Base-by-base conservation (phyloP, 2,329 filamentous ascomycete genomes). In the Pseudopithomyces chartarum region DNA sequence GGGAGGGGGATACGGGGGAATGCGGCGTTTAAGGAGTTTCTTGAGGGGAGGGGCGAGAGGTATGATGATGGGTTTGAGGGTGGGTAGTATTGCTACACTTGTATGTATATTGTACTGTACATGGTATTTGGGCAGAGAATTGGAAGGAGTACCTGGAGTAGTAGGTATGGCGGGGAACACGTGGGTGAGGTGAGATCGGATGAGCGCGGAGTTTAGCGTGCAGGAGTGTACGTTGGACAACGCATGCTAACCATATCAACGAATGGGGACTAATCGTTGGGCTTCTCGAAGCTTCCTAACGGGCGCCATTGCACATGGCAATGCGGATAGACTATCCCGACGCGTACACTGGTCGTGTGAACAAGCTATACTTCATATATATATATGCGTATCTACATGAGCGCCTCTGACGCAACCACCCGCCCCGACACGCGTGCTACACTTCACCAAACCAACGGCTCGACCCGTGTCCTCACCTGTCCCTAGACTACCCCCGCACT, bases 1-100 rank as follows among this genome's bases (percentile, higher is more conserved):
- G 67, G 63, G 7, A 68, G 68, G 22, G 71, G 66, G 53, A 57
- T 74, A 20, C 59, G 56, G 20, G 71, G 70, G n/a, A 73, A 65
- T 2, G 55, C 44, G 34, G 69, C 68, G 0, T 74, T 72, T 51
- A 65, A 66, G 33, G 61, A 67, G 54, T 74, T 73, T 50, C 51
- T 74, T 48, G 69, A 62, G 45, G 57, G 55, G 46, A 66, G 64
- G 49, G 62, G 56, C 8, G 69, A 66, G 52, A 33, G 61, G 58
- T 1, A 58, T 57, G 56, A 36, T 40, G 49, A 40, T 22, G 46
- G 49, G 46, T 8, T 23, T 50, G 32, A 44, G 50, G 23, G 22
- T 48, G 43, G 26, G 17, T 23, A n/a, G n/a, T n/a, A n/a, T n/a
- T n/a, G n/a, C n/a, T n/a, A n/a, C n/a, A n/a, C n/a, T n/a, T n/a